Base-by-base conservation (phyloP, 1,139 yeast genomes). In the Nakaseomyces uthaithaninus region DNA sequence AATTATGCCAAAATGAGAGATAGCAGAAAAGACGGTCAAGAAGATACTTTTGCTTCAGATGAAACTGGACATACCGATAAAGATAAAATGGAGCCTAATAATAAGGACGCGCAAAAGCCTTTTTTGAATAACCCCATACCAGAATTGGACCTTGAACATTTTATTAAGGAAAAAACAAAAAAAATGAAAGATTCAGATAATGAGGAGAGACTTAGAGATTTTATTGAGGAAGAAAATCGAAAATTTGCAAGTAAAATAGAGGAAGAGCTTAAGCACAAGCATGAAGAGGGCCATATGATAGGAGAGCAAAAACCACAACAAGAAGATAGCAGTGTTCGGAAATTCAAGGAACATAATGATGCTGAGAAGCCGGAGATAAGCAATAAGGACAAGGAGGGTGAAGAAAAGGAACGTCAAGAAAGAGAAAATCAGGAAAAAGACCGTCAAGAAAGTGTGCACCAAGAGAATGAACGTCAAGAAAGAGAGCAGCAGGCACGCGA, bases 281-380 rank as follows among this genome's bases (percentile, higher is more conserved):
- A 22, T 22, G 24, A 22, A 7, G 24, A 22, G 10, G 24, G 24
- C 9, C 9, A 22, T 22, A 7, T 7, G 9, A 10, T 22, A 7
- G 24, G 10, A 22, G 24, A 22, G 9, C 24, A 22, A 22, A 22
- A 22, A 7, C 24, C 24, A 22, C 7, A 22, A 7, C 24, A 22
- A 22, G 24, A 22, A 22, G 10, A 7, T 10, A 22, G 24, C 24
- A 22, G 10, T 7, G 9, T 22, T 10, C 10, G 12, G 27, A 24
- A 24, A 5, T 5, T 24, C 27, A 5, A 24, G 27, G n/a, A 10
- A 24, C 14, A 24, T n/a, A 24, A 24, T 5, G 6, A 31, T 54
- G 53, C 26, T 58, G 57, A 41, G 47, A 51, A 17, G 49, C 51
- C 28, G 53, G 52, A 24, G 54, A 52, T 37, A 51, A 52, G 24